Evolutionary conservation across 1,284 basidiomycete genomes (phyloP).

Genomic region (Sporisorium sorghi): DNA sequence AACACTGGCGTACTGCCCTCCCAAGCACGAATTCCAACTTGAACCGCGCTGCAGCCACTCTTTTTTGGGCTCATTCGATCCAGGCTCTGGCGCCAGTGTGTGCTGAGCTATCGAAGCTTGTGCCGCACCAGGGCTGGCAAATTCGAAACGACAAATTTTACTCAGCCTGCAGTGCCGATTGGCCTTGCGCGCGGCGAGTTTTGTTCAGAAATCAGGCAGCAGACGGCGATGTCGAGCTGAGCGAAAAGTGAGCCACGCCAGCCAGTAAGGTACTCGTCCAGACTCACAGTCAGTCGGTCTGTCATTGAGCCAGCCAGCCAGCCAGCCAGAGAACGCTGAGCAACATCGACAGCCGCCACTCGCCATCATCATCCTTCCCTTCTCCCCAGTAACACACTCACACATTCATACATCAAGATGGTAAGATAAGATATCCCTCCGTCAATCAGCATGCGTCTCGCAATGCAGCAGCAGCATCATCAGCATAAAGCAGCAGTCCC

Average conservation of each 20-base stretch:
- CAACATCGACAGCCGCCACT: slow-evolving; percentile 38
- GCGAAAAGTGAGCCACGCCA: slow-evolving; percentile 2
- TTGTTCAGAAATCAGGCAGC: not conserved
- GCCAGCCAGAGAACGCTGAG: slow-evolving; percentile 16
- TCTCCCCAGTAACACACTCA: slow-evolving; percentile 46
- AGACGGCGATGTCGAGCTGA: slow-evolving; percentile 8
- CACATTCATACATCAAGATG: slow-evolving; percentile 51
- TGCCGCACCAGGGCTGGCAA: slow-evolving; percentile 10
- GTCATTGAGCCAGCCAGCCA: slow-evolving; percentile 2
- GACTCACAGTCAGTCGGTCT: not conserved
- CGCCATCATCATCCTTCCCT: slow-evolving; percentile 33
- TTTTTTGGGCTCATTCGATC: not conserved
- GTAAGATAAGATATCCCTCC: slow-evolving; percentile 47
- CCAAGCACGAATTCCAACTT: not conserved
- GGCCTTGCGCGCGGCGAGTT: slow-evolving; percentile 6
- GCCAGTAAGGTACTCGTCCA: slow-evolving; percentile 8
- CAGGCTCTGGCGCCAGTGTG: not conserved
- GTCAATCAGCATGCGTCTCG: slow-evolving; percentile 18
- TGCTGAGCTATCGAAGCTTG: slow-evolving; percentile 8
- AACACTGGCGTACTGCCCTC: not conserved
- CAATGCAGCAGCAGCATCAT: slow-evolving; percentile 16
- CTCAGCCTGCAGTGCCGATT: slow-evolving; percentile 7
- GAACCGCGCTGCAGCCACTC: slow-evolving; percentile 1
- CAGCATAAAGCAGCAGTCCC: slow-evolving; percentile 1
- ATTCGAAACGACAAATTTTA: slow-evolving; percentile 16